Conservation (phyloP, 495 filamentous ascomycete species). For the Talaromyces thailandensis region DNA sequence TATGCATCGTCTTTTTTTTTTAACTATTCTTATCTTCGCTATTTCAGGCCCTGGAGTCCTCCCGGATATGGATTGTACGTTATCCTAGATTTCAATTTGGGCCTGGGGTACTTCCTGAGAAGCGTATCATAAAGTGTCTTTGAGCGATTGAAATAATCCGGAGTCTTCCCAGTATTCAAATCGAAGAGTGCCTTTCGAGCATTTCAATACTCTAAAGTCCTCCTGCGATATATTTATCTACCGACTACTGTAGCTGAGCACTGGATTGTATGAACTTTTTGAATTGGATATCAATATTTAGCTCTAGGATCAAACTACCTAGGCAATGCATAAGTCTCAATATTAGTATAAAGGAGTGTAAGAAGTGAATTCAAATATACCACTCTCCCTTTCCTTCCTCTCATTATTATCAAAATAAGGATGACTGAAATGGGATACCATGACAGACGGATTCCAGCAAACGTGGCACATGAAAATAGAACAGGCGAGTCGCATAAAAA, state of each 20-base stretch:
- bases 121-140: too few relatives aligned
- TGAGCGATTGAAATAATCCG: too few relatives aligned
- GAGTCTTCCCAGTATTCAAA: too few relatives aligned
- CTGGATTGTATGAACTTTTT: not conserved
- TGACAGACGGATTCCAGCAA: not conserved
- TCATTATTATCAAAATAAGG: slow-evolving; percentile 2
- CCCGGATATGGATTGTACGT: too few relatives aligned
- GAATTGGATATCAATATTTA: not conserved
- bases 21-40: not conserved
- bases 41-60: not conserved
- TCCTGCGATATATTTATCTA: too few relatives aligned
- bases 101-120: too few relatives aligned
- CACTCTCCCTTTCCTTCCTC: not conserved
- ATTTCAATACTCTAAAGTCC: too few relatives aligned
- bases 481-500: not conserved
- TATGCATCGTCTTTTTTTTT: not conserved
- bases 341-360: slow-evolving; percentile 5
- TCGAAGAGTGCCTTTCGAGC: too few relatives aligned
- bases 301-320: not conserved
- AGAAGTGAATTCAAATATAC: slow-evolving; percentile 2
- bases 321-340: not conserved
- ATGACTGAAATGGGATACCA: slow-evolving; percentile 1
- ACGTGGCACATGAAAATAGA: not conserved
- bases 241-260: too few relatives aligned
- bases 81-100: too few relatives aligned